Base-by-base conservation (phyloP, 2,329 filamentous ascomycete species). In the Penicillium griseofulvum region DNA sequence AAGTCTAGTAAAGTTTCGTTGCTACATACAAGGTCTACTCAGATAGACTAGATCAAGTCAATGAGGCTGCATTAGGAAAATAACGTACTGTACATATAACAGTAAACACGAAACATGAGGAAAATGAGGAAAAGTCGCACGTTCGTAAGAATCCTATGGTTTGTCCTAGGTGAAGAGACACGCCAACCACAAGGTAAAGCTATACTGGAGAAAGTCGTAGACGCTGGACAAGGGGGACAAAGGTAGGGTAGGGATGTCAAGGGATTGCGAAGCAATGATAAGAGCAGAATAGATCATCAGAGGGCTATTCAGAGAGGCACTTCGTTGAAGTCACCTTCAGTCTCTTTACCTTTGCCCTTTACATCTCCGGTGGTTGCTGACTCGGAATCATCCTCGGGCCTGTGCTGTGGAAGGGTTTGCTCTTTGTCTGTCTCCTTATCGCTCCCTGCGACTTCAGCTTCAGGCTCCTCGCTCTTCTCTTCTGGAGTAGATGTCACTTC, bases 241-340 rank as follows among this genome's bases (percentile, higher is more conserved):
- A 41, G 28, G 6, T 11, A 55, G 22, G 31, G 39, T 39, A 34
- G 44, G 34, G 39, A 31, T 17, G 52, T 31, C 38, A 49, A 41
- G 38, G 28, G 22, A 41, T 39, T 34, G 29, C 11, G 22, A 44
- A 28, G 24, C 39, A 47, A 37, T 49, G 56, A 52, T 22, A 41
- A 41, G 54, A 59, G 33, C 37, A 42, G 33, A 47, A 49, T 57
- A 43, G 11, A 46, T 57, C 34, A 29, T 36, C 38, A 53, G 11
- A 29, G 24, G 36, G 24, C 19, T 12, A 22, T 22, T 63, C 60
- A 71, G 46, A 73, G 64, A 31, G 70, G 68, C 16, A 72, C 68
- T 61, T 73, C 69, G 29, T 70, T 72, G 48, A 72, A 72, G 51
- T 72, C 69, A 5, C 66, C 59, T 41, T 72, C 69, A 14, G 65